Evolutionary conservation across 805 yeast species (phyloP).

Genomic region (Clavispora phyllophila): DNA sequence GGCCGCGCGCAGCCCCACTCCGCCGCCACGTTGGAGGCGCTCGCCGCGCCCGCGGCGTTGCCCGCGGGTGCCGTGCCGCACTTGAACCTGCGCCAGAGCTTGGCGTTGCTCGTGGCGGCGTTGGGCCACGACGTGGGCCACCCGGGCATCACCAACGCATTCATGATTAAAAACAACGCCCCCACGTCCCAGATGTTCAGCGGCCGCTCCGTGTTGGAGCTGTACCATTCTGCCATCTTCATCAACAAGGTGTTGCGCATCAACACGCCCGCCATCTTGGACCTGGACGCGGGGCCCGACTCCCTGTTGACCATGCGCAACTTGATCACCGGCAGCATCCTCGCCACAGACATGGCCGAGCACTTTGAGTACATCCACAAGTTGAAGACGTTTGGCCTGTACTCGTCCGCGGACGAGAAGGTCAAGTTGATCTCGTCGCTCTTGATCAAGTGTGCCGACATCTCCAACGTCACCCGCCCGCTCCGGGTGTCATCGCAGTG

Average conservation of each 20-base stretch:
- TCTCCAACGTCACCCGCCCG: constrained; percentile 86
- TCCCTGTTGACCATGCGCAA: constrained; percentile 16
- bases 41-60: neutral
- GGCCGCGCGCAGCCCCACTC: neutral
- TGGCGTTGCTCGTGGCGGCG: constrained; percentile 71
- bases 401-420: constrained; percentile 18
- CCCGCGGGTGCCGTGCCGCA: constrained; percentile 14
- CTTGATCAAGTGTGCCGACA: constrained; percentile 90
- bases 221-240: constrained; percentile 71
- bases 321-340: constrained; percentile 32
- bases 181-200: constrained; percentile 61
- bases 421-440: constrained; percentile 53
- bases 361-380: constrained; percentile 68
- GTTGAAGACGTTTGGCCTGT: constrained; percentile 32
- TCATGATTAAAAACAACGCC: constrained; percentile 53
- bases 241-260: constrained; percentile 31
- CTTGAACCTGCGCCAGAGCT: constrained; percentile 40
- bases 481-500: constrained; percentile 72
- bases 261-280: constrained; percentile 33
- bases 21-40: neutral
- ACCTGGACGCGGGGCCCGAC: constrained; percentile 34
- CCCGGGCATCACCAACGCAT: constrained; percentile 88
- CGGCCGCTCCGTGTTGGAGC: constrained; percentile 71
- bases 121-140: constrained; percentile 96
- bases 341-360: constrained; percentile 85